These are phyloP conservation scores for Paecilomyces variotii DNA, from an alignment of 2,329 filamentous ascomycete species.

Conservation along the genomic window DNA sequence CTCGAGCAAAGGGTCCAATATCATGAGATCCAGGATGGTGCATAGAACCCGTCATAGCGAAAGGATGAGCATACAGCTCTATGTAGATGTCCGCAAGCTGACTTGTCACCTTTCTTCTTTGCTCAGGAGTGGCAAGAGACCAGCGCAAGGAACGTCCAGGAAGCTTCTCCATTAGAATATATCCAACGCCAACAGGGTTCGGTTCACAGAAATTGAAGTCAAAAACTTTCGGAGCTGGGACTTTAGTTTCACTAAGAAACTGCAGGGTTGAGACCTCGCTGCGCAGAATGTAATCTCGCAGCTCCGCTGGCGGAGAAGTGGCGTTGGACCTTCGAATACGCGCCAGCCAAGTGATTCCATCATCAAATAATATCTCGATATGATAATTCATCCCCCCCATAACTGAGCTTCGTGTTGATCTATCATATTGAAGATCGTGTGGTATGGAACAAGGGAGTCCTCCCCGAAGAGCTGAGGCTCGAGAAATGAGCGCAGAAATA, in stretches of 20 bases:
- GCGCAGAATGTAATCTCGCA: slow-evolving; percentile 23
- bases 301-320: slow-evolving; percentile 29
- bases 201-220: slow-evolving; percentile 27
- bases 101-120: slow-evolving; percentile 28
- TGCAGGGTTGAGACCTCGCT: slow-evolving; percentile 37
- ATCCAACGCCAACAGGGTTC: slow-evolving; percentile 32
- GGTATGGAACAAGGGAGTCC: slow-evolving; percentile 30
- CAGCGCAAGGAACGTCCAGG: slow-evolving; percentile 31
- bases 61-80: slow-evolving; percentile 31
- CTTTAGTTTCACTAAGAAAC: slow-evolving; percentile 28
- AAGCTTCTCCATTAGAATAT: slow-evolving; percentile 39
- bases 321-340: slow-evolving; percentile 35
- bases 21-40: slow-evolving; percentile 15
- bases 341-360: slow-evolving; percentile 37
- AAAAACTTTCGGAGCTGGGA: slow-evolving; percentile 32
- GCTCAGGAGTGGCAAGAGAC: slow-evolving; percentile 22
- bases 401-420: slow-evolving; percentile 24
- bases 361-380: slow-evolving; percentile 35
- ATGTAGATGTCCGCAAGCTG: slow-evolving; percentile 34
- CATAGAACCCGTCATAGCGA: slow-evolving; percentile 31
- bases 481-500: slow-evolving; percentile 26
- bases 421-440: slow-evolving; percentile 28
- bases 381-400: slow-evolving; percentile 43
- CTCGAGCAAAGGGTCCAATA: slow-evolving; percentile 31
- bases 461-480: slow-evolving; percentile 27